Evolutionary conservation across 305 asterid genomes (phyloP), one percentile per base, ranked within the genome.

Genomic region (Rubia balearica): DNA sequence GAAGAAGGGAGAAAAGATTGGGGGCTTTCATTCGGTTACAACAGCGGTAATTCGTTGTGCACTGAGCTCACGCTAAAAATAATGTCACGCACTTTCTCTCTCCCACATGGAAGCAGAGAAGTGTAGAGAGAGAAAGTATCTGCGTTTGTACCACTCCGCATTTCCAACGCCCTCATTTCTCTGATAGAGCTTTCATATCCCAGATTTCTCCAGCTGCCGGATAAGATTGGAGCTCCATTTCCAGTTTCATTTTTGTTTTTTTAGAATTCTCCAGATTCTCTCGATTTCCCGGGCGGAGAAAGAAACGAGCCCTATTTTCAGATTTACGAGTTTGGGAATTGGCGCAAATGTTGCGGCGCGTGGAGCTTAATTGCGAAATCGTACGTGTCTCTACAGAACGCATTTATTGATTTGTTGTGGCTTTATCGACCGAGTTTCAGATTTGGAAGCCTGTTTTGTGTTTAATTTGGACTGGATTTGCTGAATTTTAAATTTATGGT

Each of bases 281-380:
- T 11, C 8, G 38, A 51, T 69, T 61, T 42, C 11, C 11, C 61
- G 53, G 51, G 10, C 61, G 55, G 22, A 24, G 49, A 38, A 38
- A 57, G 67, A 61, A 16, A 33, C 55, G 74, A 75, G 45, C 79
- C 79, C 79, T 75, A 75, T 62, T 27, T 64, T 65, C 46, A 46
- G 71, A 70, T 64, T 75, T 64, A 41, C 21, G 14, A 10, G 16
- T 24, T 7, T 21, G 5, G 68, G 48, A 13, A 17, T 53, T 46
- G 56, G 30, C 41, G 78, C 79, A 45, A 80, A 76, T 78, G 83
- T 74, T 59, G 80, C 71, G 84, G 71, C 40, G 75, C 67, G 22
- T 84, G 88, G 70, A 72, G 49, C 60, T 75, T 57, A 17, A 11
- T 13, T 13, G 65, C 33, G 27, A 55, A 62, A 62, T 16, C 67